Evolutionary conservation across 2,329 filamentous ascomycete genomes (phyloP), one percentile per base, ranked within the genome.

Genomic region (Pseudofabraea citricarpa): DNA sequence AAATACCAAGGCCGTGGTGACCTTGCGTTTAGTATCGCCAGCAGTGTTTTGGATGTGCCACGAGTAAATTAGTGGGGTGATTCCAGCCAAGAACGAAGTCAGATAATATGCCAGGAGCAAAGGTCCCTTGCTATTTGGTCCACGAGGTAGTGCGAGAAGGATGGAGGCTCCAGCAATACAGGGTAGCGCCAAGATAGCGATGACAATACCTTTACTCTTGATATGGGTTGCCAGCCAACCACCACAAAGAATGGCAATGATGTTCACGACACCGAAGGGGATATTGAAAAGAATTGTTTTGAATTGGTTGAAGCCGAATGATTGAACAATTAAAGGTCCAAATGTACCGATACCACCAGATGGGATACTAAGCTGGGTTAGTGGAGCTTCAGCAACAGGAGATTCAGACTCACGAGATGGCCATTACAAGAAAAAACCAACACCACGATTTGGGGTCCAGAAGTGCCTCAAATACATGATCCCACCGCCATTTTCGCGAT

Each of bases 1-100:
- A 48, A 87, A 88, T 2, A 85, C 80, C 0, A 79, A 77, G 0
- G 80, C 77, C 0, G 83, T 80, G 70, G 83, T 85, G 54, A 83
- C 79, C 48, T 79, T 83, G 69, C 87, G 87, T 66, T 88, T 88
- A 0, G 83, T 87, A 19, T 83, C 22, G 1, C 40, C 40, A 4
- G 40, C 39, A 10, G 33, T 32, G n/a, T 41, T n/a, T n/a, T n/a
- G n/a, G n/a, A n/a, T n/a, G n/a, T n/a, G n/a, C n/a, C n/a, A n/a
- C n/a, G n/a, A n/a, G n/a, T n/a, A n/a, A n/a, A n/a, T n/a, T n/a
- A n/a, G n/a, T 41, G 13, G 24, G 22, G 4, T n/a, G 21, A 22
- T 32, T 22, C 43, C 74, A 70, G n/a, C 23, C 0, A 70, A 74
- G 45, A 18, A 40, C 15, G 7, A 40, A 29, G 22, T 15, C 23